Evolutionary conservation across 2,329 filamentous ascomycete genomes (phyloP), one percentile per base, ranked within the genome.

Genomic region (Cyclaneusma minus): DNA sequence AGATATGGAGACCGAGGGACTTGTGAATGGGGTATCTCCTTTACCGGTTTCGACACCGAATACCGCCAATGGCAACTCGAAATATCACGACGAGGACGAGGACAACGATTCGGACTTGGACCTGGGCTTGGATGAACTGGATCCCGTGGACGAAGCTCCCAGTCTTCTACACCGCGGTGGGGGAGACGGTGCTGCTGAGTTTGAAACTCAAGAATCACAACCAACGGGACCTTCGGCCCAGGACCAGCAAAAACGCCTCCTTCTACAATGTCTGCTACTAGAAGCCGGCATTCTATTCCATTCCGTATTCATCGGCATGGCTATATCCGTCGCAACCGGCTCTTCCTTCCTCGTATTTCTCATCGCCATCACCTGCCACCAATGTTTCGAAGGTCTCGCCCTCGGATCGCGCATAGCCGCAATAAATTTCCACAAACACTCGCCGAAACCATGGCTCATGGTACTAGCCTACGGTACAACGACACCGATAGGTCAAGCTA

Each of bases 301-400:
- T 55, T 80, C 72, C 43, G 62, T 89, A 28, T 89, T 89, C 43
- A 87, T 89, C 40, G 81, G 81, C 34, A 85, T 87, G 78, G 79
- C 81, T 4, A 62, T 89, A 16, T 83, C 77, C 1, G 81, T 89
- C 1, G 74, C 81, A 1, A 83, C 78, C 0, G 80, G 80, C 0
- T 75, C 79, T 0, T 70, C 77, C 1, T 89, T 89, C 44, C 58
- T 82, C 21, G 77, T 87, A 8, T 79, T 89, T 35, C 58, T 89
- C 0, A 61, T 85, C 16, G 81, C 81, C 25, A 84, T 89, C 35
- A 71, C 68, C 36, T 85, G 87, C 50, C 81, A 89, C 44, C 79
- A 92, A 54, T 83, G 79, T 1, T 92, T 92, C 37, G 83, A 92
- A 54, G 83, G 83, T 2, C 70, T 92, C 9, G 83, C 83, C 0